A percentile compares a stretch with the other conserved stretches of the same genome.
phyloP scores from a whole-genome alignment of 2,329 filamentous ascomycete genomes.

The Xylaria sp. region DNA sequence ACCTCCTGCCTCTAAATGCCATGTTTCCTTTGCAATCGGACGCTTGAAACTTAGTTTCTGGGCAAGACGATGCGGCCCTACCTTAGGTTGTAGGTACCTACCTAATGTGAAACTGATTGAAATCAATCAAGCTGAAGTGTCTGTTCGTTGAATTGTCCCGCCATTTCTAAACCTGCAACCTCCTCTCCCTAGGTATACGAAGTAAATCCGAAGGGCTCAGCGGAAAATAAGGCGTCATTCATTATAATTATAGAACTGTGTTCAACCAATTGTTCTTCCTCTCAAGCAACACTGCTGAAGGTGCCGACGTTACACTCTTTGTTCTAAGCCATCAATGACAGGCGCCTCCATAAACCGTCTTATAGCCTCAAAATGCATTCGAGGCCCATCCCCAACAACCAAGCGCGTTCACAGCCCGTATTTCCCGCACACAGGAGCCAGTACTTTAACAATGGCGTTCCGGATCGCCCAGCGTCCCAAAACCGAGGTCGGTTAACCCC shows the following conservation, averaged over 20 bases:
- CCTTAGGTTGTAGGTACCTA: background rate
- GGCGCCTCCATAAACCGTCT: background rate
- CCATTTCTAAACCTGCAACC: background rate
- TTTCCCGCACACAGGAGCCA: slow-evolving; percentile 21
- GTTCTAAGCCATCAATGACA: background rate
- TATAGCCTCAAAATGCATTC: slow-evolving; percentile 15
- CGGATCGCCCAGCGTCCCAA: slow-evolving; percentile 9
- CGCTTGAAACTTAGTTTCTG: background rate
- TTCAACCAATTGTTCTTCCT: background rate
- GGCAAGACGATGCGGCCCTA: too few relatives aligned
- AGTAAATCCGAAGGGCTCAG: background rate
- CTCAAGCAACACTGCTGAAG: background rate
- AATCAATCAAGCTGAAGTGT: background rate
- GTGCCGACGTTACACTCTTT: background rate
- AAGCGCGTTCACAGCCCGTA: slow-evolving; percentile 27
- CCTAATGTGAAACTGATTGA: background rate
- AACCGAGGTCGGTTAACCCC: slow-evolving; percentile 18
- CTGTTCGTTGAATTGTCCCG: background rate
- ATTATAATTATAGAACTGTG: background rate
- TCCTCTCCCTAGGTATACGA: background rate
- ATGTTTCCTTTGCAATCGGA: background rate
- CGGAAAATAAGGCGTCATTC: background rate
- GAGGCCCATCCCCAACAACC: background rate
- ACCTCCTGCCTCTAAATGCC: too few relatives aligned
- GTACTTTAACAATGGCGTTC: slow-evolving; percentile 22